phyloP scores from a whole-genome alignment of 345 rosid species.

The Moricandia arvensis region DNA sequence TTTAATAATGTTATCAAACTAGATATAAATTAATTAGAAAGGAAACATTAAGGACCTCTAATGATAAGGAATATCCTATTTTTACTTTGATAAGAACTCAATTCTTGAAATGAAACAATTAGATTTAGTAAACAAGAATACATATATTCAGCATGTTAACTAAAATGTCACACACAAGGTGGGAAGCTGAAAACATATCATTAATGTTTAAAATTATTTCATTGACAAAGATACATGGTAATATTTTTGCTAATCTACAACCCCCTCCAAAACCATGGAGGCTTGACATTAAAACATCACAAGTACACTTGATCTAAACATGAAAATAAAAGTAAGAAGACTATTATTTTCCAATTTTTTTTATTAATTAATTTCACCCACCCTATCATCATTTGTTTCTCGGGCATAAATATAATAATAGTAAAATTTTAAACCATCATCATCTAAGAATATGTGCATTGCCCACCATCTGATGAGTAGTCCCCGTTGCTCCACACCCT shows the following conservation, averaged over 20 bases:
- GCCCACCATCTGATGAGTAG: constrained; percentile 44
- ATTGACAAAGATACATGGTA: constrained; percentile 15
- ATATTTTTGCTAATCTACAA: constrained; percentile 23
- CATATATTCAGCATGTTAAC: not conserved
- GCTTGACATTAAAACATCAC: not conserved
- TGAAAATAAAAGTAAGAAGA: not conserved
- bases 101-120: not conserved
- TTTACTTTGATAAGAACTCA: not conserved
- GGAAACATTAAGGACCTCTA: not conserved
- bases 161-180: not conserved
- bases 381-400: constrained; percentile 1
- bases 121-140: not conserved
- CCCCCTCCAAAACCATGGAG: constrained; percentile 21
- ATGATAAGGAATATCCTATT: not conserved
- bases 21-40: not conserved
- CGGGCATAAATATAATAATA: constrained; percentile 11
- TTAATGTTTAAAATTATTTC: not conserved
- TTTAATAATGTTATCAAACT: not conserved
- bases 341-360: not conserved
- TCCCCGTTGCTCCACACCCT: constrained; percentile 48
- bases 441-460: constrained; percentile 62
- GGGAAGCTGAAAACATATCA: constrained; percentile 13
- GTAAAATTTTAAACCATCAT: constrained; percentile 22
- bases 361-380: constrained; percentile 1
- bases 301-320: constrained; percentile 5